phyloP scores from a whole-genome alignment of 305 asterid species.

The Fraxinus floribunda region DNA sequence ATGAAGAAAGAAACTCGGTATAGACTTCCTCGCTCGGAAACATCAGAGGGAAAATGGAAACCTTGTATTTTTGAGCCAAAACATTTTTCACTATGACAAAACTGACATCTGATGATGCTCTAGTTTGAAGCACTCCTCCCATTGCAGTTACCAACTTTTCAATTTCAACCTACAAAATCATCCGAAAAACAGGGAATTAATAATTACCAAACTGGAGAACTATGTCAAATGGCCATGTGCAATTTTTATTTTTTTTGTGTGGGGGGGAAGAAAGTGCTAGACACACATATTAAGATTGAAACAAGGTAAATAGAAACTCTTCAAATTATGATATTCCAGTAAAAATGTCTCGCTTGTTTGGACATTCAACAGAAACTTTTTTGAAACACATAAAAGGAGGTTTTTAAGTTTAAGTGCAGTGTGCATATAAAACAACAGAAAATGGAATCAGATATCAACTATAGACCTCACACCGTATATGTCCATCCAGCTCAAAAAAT shows the following conservation, averaged over 20 bases:
- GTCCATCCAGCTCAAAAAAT: neutral
- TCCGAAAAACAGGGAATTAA: conserved; percentile 22
- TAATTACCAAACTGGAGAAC: neutral
- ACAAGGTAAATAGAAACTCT: neutral
- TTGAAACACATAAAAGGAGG: neutral
- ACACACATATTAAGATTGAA: neutral
- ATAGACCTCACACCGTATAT: neutral
- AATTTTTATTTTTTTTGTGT: neutral
- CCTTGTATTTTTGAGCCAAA: conserved; percentile 84
- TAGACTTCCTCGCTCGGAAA: conserved; percentile 12
- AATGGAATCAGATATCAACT: neutral
- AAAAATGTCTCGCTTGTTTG: neutral
- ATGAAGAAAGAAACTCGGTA: neutral
- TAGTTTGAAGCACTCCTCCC: conserved; percentile 77
- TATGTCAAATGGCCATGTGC: conserved; percentile 4
- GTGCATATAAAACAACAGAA: neutral
- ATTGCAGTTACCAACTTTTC: conserved; percentile 73
- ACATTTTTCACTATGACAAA: conserved; percentile 92
- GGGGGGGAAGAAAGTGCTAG: neutral
- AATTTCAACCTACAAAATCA: conserved; percentile 62
- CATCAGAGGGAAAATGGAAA: conserved; percentile 26
- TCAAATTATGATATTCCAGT: neutral
- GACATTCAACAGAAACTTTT: neutral
- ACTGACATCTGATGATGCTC: conserved; percentile 77
- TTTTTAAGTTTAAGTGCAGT: neutral